These are phyloP conservation scores for Penicillium roqueforti DNA, from an alignment of 495 filamentous ascomycete genomes.

Conservation along the genomic window DNA sequence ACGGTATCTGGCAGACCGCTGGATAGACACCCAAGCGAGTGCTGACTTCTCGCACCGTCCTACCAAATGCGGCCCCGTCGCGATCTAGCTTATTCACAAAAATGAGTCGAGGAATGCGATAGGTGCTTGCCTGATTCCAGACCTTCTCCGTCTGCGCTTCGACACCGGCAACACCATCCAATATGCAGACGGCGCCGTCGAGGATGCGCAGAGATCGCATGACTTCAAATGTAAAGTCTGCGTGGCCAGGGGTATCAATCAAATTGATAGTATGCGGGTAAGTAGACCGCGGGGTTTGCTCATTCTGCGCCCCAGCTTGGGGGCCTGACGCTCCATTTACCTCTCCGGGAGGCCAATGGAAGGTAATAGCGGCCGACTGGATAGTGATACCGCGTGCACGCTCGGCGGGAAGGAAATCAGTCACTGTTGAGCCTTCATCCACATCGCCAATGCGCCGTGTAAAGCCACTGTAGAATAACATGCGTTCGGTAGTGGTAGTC, in stretches of 20 bases:
- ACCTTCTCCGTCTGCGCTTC: slow-evolving; percentile 98
- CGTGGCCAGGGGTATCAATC: slow-evolving; percentile 96
- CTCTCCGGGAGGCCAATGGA: slow-evolving; percentile 70
- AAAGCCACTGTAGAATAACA: slow-evolving; percentile 95
- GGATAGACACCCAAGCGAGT: slow-evolving; percentile 77
- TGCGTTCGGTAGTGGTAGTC: slow-evolving; percentile 98
- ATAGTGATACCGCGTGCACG: slow-evolving; percentile 94
- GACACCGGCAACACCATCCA: slow-evolving; percentile 95
- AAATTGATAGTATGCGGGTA: slow-evolving; percentile 75
- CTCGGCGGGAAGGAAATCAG: slow-evolving; percentile 95
- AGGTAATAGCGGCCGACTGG: slow-evolving; percentile 94
- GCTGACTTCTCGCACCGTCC: slow-evolving; percentile 81
- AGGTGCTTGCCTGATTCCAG: slow-evolving; percentile 83
- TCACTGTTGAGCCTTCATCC: slow-evolving; percentile 94
- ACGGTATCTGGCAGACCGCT: slow-evolving; percentile 89
- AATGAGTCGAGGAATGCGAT: slow-evolving; percentile 78
- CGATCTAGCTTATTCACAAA: slow-evolving; percentile 97
- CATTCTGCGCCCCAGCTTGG: slow-evolving; percentile 15
- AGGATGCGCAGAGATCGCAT: slow-evolving; percentile 87
- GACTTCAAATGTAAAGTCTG: slow-evolving; percentile 98
- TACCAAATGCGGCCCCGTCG: slow-evolving; percentile 84
- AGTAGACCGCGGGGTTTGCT: slow-evolving; percentile 32
- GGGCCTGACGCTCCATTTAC: slow-evolving; percentile 12
- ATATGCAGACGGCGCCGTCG: slow-evolving; percentile 91
- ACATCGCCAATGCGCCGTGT: slow-evolving; percentile 92